Evolutionary conservation across 1,284 basidiomycete species (phyloP), one percentile per base, ranked within the genome.

Genomic region (Bjerkandera adusta): DNA sequence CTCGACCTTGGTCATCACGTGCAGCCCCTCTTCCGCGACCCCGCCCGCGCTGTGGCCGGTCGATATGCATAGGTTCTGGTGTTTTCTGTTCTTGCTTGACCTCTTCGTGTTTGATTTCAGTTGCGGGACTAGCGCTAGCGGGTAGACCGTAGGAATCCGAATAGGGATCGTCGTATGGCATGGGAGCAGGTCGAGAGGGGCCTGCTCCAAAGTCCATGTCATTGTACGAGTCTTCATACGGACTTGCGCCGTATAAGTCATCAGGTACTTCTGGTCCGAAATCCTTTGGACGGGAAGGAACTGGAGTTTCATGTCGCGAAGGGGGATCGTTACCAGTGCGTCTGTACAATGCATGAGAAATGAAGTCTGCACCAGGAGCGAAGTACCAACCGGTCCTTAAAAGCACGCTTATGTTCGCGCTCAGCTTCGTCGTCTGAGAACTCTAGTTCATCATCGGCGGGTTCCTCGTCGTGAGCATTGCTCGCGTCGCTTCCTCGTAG

Each of bases 341-440:
- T 43, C 69, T 71, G 32, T 6, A 8, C 18, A 26, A 20, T 4
- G 13, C 5, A 24, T 22, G 22, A 11, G 22, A 37, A 6, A 15
- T 29, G 27, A 25, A 25, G 13, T 36, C 7, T 40, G 13, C 3
- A 7, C 8, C 12, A 10, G 18, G 8, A 27, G 6, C 25, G 34
- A 20, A 22, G 26, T 20, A 54, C 75, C 45, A 43, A 83, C 83
- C 72, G 79, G 59, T 72, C 70, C 58, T 78, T 80, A 35, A 75
- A 60, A 35, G 67, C 70, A 43, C 76, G 72, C 62, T 77, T 86
- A 57, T 82, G 76, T 27, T 79, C 80, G 13, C 81, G 79, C 62
- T 96, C 92, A 45, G 83, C 77, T 61, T 96, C 92, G 56, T 96
- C 92, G 51, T 96, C 92, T 4, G 89, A 92, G 61, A 92, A 96